These are phyloP conservation scores for Porphyrellus sp. DNA, from an alignment of 1,284 basidiomycete genomes.

Conservation along the genomic window DNA sequence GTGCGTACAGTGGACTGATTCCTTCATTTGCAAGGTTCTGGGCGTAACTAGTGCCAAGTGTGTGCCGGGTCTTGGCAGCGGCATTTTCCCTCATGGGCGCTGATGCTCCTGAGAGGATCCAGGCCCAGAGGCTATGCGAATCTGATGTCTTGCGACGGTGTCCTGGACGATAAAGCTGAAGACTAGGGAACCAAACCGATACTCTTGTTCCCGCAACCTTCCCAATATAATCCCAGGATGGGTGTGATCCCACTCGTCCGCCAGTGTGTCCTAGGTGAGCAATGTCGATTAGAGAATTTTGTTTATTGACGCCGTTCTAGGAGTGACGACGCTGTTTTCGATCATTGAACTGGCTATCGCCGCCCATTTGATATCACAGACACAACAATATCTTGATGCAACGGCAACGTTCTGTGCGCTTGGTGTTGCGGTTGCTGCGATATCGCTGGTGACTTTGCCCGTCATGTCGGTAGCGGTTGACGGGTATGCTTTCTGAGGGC, in stretches of 20 bases:
- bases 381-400: slow-evolving; percentile 10
- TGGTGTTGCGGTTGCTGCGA: slow-evolving; percentile 41
- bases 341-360: slow-evolving; percentile 39
- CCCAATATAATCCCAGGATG: slow-evolving; percentile 18
- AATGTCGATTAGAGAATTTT: background rate
- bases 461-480: slow-evolving; percentile 41
- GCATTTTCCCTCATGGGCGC: background rate
- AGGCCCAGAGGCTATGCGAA: background rate
- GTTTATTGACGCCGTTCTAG: slow-evolving; percentile 19
- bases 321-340: slow-evolving; percentile 29
- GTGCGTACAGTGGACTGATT: background rate
- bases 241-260: slow-evolving; percentile 19
- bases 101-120: background rate
- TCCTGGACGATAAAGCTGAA: slow-evolving; percentile 11
- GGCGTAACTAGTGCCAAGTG: background rate
- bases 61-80: background rate
- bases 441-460: slow-evolving; percentile 46
- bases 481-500: background rate
- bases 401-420: slow-evolving; percentile 39
- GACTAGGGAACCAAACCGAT: background rate
- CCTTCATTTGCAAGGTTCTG: too few species aligned
- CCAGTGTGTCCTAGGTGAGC: slow-evolving; percentile 24
- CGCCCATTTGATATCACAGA: slow-evolving; percentile 33
- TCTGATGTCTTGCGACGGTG: background rate
- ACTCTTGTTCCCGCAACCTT: background rate